A percentile compares a stretch with the other conserved stretches of the same genome.
Evolutionary conservation across 2,329 filamentous ascomycete genomes (phyloP).

Genomic region (Cylindrodendrum hubeiense): DNA sequence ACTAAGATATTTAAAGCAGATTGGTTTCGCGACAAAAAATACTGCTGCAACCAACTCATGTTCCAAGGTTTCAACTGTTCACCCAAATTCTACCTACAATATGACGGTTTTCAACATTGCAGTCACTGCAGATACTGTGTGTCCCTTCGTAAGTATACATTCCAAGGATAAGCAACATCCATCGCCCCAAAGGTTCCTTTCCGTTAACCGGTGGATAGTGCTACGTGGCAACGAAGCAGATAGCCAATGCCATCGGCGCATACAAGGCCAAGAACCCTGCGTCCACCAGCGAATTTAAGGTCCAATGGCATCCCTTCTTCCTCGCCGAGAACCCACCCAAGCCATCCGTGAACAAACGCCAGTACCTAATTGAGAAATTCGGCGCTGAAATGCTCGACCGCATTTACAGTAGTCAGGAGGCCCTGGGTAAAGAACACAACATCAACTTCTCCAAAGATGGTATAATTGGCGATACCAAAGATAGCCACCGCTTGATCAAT

Average conservation of each 20-base stretch:
- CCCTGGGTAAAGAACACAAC: neutral
- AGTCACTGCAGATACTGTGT: neutral
- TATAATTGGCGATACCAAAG: neutral
- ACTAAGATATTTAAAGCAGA: no score
- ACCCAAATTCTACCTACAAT: neutral
- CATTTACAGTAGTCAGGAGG: neutral
- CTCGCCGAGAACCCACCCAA: neutral
- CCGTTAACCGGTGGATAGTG: neutral
- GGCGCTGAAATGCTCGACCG: neutral
- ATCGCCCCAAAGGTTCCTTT: neutral
- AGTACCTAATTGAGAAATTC: neutral
- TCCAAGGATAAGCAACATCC: neutral
- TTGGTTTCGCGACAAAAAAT: no score
- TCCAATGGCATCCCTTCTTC: neutral
- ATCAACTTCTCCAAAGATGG: neutral
- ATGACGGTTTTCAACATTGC: neutral
- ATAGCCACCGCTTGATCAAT: neutral
- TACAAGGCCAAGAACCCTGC: neutral
- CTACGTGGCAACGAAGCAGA: neutral
- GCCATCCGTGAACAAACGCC: neutral
- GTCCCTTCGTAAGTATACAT: neutral
- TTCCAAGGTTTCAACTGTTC: no score
- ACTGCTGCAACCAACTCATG: no score
- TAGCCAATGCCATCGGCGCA: neutral
- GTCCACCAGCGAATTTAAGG: neutral